Base-by-base conservation (phyloP, 75 land plant species). In the Larix kaempferi region DNA sequence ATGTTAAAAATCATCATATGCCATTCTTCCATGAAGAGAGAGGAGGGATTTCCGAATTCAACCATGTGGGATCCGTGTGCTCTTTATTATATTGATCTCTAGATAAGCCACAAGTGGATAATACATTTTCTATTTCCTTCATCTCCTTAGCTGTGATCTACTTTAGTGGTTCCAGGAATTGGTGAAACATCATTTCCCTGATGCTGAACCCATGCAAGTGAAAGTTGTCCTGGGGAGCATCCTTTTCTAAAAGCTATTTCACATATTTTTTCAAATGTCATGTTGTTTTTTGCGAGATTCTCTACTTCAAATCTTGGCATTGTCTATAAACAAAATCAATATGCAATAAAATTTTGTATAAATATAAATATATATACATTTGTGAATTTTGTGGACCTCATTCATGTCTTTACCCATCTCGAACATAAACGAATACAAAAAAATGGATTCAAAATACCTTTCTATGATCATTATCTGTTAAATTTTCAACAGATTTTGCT, bases 101-200 rank as follows among this genome's bases (percentile, higher is more conserved):
- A 58, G 62, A 67, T 19, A 82, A 74, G 67, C 57, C 69, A 16
- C 65, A 44, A 41, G n/a, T 54, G 7, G 81, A 79, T 17, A 89
- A 80, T 16, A 27, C 67, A 11, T 76, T 49, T 74, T 90, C 91
- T 14, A 90, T 64, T 52, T 88, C 85, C 56, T 78, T 78, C 78
- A 87, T 71, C 27, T 89, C 91, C 25, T 87, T 80, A 21, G 72
- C 54, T 3, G 87, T 69, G 35, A 90, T 78, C 55, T 67, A 77
- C 77, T 80, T 88, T 88, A 39, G 90, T 90, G 17, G 91, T 90
- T 21, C 92, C 91, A 21, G 90, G 92, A 59, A 90, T 88, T 33
- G 91, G 88, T 5, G 65, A 80, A 25, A 88, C 90, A 74, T 85
- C 84, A 64, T 71, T 62, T 49, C 88, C 92, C 79, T 88, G 90